Percentiles rank a stretch among this genome's conserved stretches.
phyloP scores from a whole-genome alignment of 2,329 filamentous ascomycete genomes.

The Corinectria fuckeliana region DNA sequence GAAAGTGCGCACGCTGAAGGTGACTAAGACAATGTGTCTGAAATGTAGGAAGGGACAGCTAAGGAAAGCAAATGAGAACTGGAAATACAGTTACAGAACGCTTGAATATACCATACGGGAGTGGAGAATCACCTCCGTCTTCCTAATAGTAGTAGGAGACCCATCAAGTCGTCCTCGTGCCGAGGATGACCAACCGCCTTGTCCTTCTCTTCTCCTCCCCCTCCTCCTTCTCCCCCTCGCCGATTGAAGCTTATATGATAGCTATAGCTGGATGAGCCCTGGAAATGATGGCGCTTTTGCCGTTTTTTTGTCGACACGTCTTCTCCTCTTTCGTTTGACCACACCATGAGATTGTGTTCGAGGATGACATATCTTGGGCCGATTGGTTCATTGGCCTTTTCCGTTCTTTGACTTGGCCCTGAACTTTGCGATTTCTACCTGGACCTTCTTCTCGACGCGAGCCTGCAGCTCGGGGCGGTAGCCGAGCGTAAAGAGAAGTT shows the following conservation, averaged over 20 bases:
- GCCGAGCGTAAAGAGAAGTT: constrained; percentile 87
- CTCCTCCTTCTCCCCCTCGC: neutral
- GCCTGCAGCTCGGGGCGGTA: constrained; percentile 88
- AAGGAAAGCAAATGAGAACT: constrained; percentile 24
- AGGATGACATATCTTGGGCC: neutral
- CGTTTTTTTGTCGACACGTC: neutral
- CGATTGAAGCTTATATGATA: neutral
- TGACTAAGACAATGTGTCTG: constrained; percentile 10
- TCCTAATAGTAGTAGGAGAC: neutral
- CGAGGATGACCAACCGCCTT: neutral
- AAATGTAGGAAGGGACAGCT: constrained; percentile 14
- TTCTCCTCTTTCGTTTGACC: neutral
- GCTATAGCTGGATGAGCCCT: neutral
- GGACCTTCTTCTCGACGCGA: constrained; percentile 77
- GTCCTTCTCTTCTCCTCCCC: neutral
- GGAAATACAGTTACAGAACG: constrained; percentile 22
- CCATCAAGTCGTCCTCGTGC: neutral
- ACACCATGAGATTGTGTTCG: constrained; percentile 1
- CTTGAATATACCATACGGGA: constrained; percentile 19
- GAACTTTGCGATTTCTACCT: constrained; percentile 79
- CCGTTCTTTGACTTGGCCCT: constrained; percentile 61
- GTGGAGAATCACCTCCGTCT: neutral
- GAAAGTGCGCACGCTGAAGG: constrained; percentile 24
- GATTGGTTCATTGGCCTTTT: constrained; percentile 55
- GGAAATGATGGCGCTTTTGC: neutral